Evolutionary conservation across 139 green algal genomes (phyloP), one percentile per base, ranked within the genome.

Genomic region (Picochlorum sp.): DNA sequence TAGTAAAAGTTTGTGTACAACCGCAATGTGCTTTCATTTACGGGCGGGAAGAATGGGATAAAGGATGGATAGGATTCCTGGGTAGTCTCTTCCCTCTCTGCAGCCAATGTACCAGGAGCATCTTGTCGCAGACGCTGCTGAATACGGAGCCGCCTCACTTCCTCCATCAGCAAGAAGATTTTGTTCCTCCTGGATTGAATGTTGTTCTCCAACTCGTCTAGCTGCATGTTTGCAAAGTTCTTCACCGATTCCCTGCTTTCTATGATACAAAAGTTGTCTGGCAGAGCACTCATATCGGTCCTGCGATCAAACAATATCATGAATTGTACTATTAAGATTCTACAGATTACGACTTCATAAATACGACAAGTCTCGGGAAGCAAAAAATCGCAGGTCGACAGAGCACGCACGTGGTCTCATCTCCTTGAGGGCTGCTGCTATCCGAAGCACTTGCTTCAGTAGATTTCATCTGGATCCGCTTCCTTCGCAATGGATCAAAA

Each of bases 91-190:
- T 64, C 0, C 1, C 25, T 40, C 30, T 31, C 30, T 4, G 44
- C 28, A 13, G 9, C n/a, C 7, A 59, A 33, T n/a, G 59, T 45
- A 4, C 64, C 29, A 35, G 76, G 85, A 6, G 39, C 18, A 47
- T 47, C 39, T 0, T n/a, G 20, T 82, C 91, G 94, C n/a, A 96
- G 47, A 3, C 81, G 70, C 63, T 90, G 77, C 80, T 97, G 90
- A 52, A 99, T 96, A 14, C 90, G 76, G 45, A 99, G 75, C 3
- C 92, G 75, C 8, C 92, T 74, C 8, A 98, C 77, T 65, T 99
- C 93, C 69, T 99, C 93, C 84, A 99, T 93, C 7, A 98, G 77
- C 50, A 98, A 62, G 63, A 97, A 98, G 24, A 97, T 96, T 22
- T 59, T 73, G 55, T 93, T 95, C 28, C 87, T 70, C 4, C 91